Conservation (phyloP, 805 yeast genomes). For the Yarrowia osloensis region DNA sequence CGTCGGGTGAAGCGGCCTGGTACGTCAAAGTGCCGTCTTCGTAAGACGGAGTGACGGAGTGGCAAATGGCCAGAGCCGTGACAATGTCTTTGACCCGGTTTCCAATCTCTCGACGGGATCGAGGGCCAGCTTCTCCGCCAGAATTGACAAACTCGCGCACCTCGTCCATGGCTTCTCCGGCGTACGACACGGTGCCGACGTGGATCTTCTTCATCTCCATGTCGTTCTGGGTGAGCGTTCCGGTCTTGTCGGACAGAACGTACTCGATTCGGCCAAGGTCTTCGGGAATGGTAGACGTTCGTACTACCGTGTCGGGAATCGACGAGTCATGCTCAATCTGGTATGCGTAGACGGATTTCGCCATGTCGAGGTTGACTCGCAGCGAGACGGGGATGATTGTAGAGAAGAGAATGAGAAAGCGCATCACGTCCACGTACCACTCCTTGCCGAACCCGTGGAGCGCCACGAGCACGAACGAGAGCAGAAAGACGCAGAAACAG, state of each 20-base stretch:
- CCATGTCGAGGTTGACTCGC: slow-evolving; percentile 91
- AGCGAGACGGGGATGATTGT: slow-evolving; percentile 95
- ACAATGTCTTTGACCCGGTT: slow-evolving; percentile 77
- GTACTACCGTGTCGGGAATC: slow-evolving; percentile 84
- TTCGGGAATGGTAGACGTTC: slow-evolving; percentile 97
- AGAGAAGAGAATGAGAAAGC: slow-evolving; percentile 87
- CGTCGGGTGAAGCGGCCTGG: slow-evolving; percentile 99
- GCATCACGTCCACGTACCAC: slow-evolving; percentile 91
- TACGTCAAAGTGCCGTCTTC: slow-evolving; percentile 74
- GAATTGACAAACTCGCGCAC: slow-evolving; percentile 65
- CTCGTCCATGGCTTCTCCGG: slow-evolving; percentile 88
- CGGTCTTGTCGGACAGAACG: slow-evolving; percentile 89
- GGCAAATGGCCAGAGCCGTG: slow-evolving; percentile 87
- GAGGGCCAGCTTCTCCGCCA: slow-evolving; percentile 36
- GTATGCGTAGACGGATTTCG: slow-evolving; percentile 92
- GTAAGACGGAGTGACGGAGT: slow-evolving; percentile 91
- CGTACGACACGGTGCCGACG: slow-evolving; percentile 88
- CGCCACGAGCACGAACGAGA: slow-evolving; percentile 75
- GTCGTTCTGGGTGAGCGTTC: slow-evolving; percentile 95
- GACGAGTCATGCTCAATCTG: slow-evolving; percentile 86
- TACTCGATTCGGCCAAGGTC: slow-evolving; percentile 96
- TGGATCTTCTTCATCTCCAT: slow-evolving; percentile 95
- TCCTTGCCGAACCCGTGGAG: slow-evolving; percentile 66
- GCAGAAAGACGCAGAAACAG: slow-evolving; percentile 79
- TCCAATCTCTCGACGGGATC: slow-evolving; percentile 69